Evolutionary conservation across 2,329 filamentous ascomycete species (phyloP), one percentile per base, ranked within the genome.

Genomic region (Phoma sp.): DNA sequence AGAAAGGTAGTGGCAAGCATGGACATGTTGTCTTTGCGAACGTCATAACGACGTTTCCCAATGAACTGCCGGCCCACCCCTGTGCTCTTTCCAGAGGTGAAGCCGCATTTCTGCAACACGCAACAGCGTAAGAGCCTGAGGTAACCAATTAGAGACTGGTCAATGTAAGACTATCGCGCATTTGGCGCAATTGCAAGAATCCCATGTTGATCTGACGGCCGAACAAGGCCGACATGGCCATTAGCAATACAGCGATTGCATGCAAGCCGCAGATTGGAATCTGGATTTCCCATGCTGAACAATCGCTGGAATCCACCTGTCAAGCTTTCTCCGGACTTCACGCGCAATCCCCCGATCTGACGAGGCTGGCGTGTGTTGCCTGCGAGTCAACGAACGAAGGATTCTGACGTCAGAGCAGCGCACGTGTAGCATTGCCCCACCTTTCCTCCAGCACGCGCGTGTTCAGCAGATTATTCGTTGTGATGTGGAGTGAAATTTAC

Each of bases 201-300:
- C 49, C 56, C 52, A 52, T 47, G 47, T 45, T 38, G 35, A 57
- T 60, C 42, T 48, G 58, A 55, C 42, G 64, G 61, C 63, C 62
- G 61, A 60, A 39, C 38, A 41, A 51, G 48, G 56, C 62, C 62
- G 64, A 55, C 33, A 42, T 49, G 51, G 18, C 50, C 50, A 66
- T 57, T 57, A 55, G 49, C 58, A 59, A 58, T 56, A 33, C 33
- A 50, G 55, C 56, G 62, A 64, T 67, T 50, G 56, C 59, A 68
- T 66, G 49, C 46, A 44, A 18, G 53, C 46, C 25, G 45, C 45
- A 39, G 42, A 46, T 47, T 41, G 54, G 45, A 51, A 59, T 66
- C 58, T 53, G 63, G 58, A 68, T 63, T 59, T 33, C 30, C 53
- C 56, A 66, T 69, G 66, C 62, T 68, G 61, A 66, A 52, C 50